Conservation (phyloP, 2,329 filamentous ascomycete genomes). For the Nigrospora sphaerica region DNA sequence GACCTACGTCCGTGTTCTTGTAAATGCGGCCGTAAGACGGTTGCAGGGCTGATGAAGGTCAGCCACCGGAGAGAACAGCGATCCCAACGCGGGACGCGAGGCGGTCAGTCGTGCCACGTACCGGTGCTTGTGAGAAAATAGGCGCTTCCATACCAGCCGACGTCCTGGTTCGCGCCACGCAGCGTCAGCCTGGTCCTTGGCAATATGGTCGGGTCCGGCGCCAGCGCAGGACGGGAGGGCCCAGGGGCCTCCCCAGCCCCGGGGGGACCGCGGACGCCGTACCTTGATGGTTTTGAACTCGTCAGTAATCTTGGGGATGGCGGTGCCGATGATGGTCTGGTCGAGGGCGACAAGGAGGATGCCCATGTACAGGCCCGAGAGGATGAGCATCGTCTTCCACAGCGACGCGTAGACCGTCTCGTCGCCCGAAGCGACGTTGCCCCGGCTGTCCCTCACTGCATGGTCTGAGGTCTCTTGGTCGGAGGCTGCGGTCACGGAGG, state of each 20-base stretch:
- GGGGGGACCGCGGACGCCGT: too few relatives aligned
- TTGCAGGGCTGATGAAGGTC: constrained; percentile 23
- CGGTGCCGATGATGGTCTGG: constrained; percentile 30
- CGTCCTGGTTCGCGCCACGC: constrained; percentile 18
- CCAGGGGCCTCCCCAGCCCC: too few relatives aligned
- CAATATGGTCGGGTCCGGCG: too few relatives aligned
- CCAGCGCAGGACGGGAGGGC: too few relatives aligned
- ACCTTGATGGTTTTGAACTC: constrained; percentile 22
- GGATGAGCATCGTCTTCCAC: constrained; percentile 28
- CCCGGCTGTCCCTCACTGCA: too few relatives aligned
- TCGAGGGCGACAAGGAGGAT: constrained; percentile 37
- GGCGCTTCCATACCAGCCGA: constrained; percentile 36
- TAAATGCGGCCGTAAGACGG: constrained; percentile 30
- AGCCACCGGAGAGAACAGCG: too few relatives aligned
- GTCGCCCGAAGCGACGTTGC: neutral
- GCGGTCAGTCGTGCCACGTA: neutral
- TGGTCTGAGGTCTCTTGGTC: too few relatives aligned
- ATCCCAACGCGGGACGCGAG: too few relatives aligned
- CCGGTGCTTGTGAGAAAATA: constrained; percentile 28
- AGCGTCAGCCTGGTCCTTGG: too few relatives aligned
- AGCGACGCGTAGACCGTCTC: constrained; percentile 25
- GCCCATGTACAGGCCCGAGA: constrained; percentile 32
- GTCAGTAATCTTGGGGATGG: constrained; percentile 32
- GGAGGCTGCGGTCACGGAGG: too few relatives aligned
- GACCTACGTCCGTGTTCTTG: constrained; percentile 26